A percentile compares a stretch with the other conserved stretches of the same genome.
Evolutionary conservation across 139 green algal species (phyloP).

Genomic region (Volvox reticuliferus): DNA sequence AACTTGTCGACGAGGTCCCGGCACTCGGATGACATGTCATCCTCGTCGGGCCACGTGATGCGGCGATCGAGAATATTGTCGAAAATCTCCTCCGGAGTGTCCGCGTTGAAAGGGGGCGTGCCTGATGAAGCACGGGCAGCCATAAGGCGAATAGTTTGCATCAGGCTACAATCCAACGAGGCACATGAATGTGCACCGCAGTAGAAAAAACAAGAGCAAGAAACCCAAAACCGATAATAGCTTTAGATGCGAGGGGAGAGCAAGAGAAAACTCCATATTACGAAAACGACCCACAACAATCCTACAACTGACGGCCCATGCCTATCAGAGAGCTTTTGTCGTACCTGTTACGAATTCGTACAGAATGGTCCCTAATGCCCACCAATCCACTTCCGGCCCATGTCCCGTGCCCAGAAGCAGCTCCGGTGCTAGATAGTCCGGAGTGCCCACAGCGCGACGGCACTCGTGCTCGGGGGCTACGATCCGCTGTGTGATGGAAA

Average conservation of each 20-base stretch:
- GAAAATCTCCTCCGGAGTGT: constrained; percentile 93
- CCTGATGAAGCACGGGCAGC: constrained; percentile 29
- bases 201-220: too few species aligned
- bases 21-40: constrained; percentile 77
- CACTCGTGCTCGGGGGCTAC: constrained; percentile 57
- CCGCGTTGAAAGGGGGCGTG: constrained; percentile 90
- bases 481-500: constrained; percentile 37
- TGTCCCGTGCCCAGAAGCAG: constrained; percentile 83
- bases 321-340: neutral
- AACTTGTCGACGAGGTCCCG: constrained; percentile 89
- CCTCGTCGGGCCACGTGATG: constrained; percentile 81
- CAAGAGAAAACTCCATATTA: too few species aligned
- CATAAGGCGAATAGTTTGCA: too few species aligned
- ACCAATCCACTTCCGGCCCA: constrained; percentile 92
- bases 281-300: too few species aligned
- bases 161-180: too few species aligned
- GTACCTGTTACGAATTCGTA: constrained; percentile 88
- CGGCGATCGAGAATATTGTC: constrained; percentile 92
- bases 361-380: constrained; percentile 90
- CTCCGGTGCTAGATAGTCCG: constrained; percentile 97
- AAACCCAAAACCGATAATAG: too few species aligned
- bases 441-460: constrained; percentile 86
- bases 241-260: too few species aligned
- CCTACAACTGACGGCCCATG: too few species aligned
- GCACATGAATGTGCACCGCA: too few species aligned